Conservation (phyloP, 2,329 filamentous ascomycete species). For the Paecilomyces formosus region DNA sequence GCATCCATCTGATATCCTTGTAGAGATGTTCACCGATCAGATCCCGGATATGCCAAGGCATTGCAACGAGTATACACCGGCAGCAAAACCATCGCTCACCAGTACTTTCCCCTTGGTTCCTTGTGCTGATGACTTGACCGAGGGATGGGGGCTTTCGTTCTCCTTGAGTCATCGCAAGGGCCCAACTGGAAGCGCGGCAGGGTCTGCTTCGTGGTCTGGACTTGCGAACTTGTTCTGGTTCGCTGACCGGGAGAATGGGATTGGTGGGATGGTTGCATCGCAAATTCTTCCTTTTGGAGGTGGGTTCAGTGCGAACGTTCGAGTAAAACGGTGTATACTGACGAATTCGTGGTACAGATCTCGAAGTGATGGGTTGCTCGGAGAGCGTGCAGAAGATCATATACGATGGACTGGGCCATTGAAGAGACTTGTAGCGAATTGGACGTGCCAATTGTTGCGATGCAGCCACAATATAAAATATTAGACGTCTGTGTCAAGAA, state of each 20-base stretch:
- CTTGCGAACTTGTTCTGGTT: slow-evolving; percentile 54
- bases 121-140: slow-evolving; percentile 40
- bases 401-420: not conserved
- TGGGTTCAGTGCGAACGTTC: not conserved
- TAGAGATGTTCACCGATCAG: slow-evolving; percentile 54
- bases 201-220: slow-evolving; percentile 51
- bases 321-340: not conserved
- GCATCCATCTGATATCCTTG: not conserved
- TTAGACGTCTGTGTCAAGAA: too few species aligned
- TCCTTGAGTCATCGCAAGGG: not conserved
- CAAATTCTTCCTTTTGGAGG: slow-evolving; percentile 45
- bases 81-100: slow-evolving; percentile 43
- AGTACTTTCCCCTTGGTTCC: slow-evolving; percentile 49
- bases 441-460: too few species aligned
- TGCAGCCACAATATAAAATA: too few species aligned
- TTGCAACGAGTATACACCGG: slow-evolving; percentile 37
- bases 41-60: slow-evolving; percentile 50
- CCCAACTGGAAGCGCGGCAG: not conserved
- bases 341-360: not conserved
- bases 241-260: slow-evolving; percentile 48
- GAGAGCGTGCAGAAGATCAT: not conserved
- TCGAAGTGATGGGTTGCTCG: not conserved
- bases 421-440: not conserved
- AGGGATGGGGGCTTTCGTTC: slow-evolving; percentile 59
- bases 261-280: slow-evolving; percentile 45